These are phyloP conservation scores for Kodamaea anthophila DNA, from an alignment of 1,139 yeast genomes.

Conservation along the genomic window DNA sequence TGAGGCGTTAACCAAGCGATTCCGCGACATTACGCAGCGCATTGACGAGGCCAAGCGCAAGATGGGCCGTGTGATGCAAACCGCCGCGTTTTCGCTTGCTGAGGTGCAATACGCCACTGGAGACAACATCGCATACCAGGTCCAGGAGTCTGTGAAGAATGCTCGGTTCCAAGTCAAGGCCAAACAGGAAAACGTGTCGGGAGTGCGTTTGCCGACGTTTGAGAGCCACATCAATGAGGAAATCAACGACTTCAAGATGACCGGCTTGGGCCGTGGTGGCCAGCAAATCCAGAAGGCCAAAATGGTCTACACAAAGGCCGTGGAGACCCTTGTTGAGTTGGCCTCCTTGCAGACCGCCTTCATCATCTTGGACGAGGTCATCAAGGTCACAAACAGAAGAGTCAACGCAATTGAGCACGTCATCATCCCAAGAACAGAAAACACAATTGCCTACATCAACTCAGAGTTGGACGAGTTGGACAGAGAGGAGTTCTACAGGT, in stretches of 20 bases:
- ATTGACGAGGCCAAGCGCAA: slow-evolving; percentile 94
- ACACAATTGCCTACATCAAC: slow-evolving; percentile 86
- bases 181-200: slow-evolving; percentile 92
- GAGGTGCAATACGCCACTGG: slow-evolving; percentile 98
- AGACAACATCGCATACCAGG: slow-evolving; percentile 89
- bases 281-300: slow-evolving; percentile 97
- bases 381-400: slow-evolving; percentile 95
- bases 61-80: slow-evolving; percentile 98
- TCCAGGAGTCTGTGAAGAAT: slow-evolving; percentile 84
- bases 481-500: slow-evolving; percentile 94
- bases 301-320: slow-evolving; percentile 87
- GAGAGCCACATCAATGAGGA: slow-evolving; percentile 78
- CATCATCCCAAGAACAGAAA: slow-evolving; percentile 94
- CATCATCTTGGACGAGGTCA: slow-evolving; percentile 92
- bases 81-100: slow-evolving; percentile 94
- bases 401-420: slow-evolving; percentile 99
- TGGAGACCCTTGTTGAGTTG: slow-evolving; percentile 89
- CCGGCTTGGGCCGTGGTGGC: slow-evolving; percentile 97
- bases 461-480: slow-evolving; percentile 96
- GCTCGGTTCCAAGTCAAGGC: slow-evolving; percentile 91
- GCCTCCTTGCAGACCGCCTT: slow-evolving; percentile 96
- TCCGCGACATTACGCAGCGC: slow-evolving; percentile 89
- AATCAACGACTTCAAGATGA: slow-evolving; percentile 89
- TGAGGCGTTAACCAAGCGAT: slow-evolving; percentile 92
- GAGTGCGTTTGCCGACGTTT: slow-evolving; percentile 90